A percentile compares a stretch with the other conserved stretches of the same genome.
These are phyloP conservation scores for Nemania sp. DNA, from an alignment of 2,329 filamentous ascomycete genomes.

Conservation along the genomic window DNA sequence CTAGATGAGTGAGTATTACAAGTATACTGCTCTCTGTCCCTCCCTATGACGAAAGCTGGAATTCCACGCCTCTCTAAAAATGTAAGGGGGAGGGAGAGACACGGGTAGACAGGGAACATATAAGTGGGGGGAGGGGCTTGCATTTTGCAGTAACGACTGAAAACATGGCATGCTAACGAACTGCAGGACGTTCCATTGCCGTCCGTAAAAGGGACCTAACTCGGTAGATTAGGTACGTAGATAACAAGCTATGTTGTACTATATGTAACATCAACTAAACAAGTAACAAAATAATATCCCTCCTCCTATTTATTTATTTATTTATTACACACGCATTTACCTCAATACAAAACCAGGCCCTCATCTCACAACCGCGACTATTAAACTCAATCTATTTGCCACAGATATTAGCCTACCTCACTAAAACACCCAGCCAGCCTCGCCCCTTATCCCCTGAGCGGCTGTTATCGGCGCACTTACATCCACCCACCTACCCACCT, in stretches of 20 bases:
- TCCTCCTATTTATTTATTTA: slow-evolving; percentile 32
- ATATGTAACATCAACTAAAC: slow-evolving; percentile 25
- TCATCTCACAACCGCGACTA: not conserved
- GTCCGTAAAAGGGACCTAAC: not conserved
- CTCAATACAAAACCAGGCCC: not conserved
- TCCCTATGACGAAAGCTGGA: not conserved
- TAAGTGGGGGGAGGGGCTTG: slow-evolving; percentile 35
- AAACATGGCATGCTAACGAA: slow-evolving; percentile 21
- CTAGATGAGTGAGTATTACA: too few relatives aligned
- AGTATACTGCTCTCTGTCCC: not conserved
- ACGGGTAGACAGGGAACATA: not conserved
- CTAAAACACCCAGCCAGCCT: not conserved
- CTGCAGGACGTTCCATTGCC: slow-evolving; percentile 6
- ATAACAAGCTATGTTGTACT: too few relatives aligned
- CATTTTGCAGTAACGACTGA: slow-evolving; percentile 16
- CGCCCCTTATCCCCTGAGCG: not conserved
- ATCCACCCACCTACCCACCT: not conserved
- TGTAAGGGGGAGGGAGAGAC: slow-evolving; percentile 7
- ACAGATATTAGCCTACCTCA: not conserved
- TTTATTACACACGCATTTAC: slow-evolving; percentile 1
- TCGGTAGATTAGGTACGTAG: not conserved
- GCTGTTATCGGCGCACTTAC: not conserved
- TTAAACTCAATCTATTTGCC: not conserved
- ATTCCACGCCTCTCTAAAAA: not conserved
- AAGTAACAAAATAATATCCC: slow-evolving; percentile 31